phyloP scores from a whole-genome alignment of 805 yeast genomes.

The Candida anglica region DNA sequence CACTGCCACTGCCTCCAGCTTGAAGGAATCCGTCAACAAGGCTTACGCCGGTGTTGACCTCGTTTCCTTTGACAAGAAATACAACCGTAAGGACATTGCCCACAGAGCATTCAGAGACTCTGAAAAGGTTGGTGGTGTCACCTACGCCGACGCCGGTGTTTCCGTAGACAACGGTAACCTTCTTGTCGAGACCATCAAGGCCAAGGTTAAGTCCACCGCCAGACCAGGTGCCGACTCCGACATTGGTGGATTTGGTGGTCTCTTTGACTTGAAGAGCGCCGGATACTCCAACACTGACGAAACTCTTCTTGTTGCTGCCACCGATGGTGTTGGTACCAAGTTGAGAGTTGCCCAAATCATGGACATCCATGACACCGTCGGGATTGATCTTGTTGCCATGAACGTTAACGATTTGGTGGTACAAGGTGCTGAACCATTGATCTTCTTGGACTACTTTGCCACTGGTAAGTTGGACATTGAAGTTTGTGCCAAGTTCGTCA shows the following conservation, averaged over 20 bases:
- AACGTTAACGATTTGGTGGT: constrained; percentile 96
- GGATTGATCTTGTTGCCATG: constrained; percentile 98
- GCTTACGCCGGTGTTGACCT: constrained; percentile 84
- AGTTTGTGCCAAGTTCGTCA: constrained; percentile 82
- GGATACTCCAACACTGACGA: constrained; percentile 74
- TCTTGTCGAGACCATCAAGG: constrained; percentile 86
- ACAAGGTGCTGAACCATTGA: constrained; percentile 97
- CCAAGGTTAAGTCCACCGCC: constrained; percentile 84
- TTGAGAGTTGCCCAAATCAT: constrained; percentile 89
- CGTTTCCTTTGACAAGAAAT: constrained; percentile 69
- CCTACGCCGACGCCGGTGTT: constrained; percentile 96
- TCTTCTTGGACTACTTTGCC: constrained; percentile 95
- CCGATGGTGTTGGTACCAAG: constrained; percentile 99
- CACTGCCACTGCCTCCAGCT: constrained; percentile 74
- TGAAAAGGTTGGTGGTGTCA: constrained; percentile 45
- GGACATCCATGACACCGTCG: constrained; percentile 93
- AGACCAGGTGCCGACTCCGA: constrained; percentile 97
- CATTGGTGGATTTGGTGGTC: constrained; percentile 98
- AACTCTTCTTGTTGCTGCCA: constrained; percentile 90
- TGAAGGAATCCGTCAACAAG: constrained; percentile 75
- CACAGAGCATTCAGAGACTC: constrained; percentile 84
- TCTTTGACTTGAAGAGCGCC: constrained; percentile 84
- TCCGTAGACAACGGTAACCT: constrained; percentile 94
- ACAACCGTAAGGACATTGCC: constrained; percentile 91
- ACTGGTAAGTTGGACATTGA: constrained; percentile 84